Evolutionary conservation across 768 basidiomycete species (phyloP).

Genomic region (Suillus subluteus): DNA sequence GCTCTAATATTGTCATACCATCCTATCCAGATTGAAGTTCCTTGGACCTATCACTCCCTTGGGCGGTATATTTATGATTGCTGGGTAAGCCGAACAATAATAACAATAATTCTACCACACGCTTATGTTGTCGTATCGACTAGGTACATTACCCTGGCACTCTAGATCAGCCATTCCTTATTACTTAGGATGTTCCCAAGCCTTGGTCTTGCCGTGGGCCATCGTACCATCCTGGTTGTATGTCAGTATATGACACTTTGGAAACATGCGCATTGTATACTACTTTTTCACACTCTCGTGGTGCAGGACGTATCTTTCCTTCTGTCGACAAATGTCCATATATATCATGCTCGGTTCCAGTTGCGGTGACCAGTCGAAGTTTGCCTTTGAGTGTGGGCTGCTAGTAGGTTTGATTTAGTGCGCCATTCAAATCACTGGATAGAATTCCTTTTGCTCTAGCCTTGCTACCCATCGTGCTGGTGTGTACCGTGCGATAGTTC

Average conservation of each 20-base stretch:
- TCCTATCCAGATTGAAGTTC: slow-evolving; percentile 43
- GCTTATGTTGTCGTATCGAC: slow-evolving; percentile 13
- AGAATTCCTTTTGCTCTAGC: background rate
- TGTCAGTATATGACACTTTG: background rate
- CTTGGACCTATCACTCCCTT: slow-evolving; percentile 71
- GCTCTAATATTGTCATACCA: slow-evolving; percentile 11
- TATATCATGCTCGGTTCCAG: background rate
- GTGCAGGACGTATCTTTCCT: background rate
- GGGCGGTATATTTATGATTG: slow-evolving; percentile 66
- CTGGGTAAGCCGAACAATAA: slow-evolving; percentile 51
- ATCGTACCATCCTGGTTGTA: background rate
- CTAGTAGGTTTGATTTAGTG: background rate
- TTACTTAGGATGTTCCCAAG: background rate
- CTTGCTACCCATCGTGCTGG: background rate
- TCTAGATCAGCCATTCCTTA: slow-evolving; percentile 34
- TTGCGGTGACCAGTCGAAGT: background rate
- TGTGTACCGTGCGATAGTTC: background rate
- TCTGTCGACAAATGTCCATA: background rate
- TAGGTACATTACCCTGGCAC: slow-evolving; percentile 57
- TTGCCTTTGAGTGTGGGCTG: background rate
- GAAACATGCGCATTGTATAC: background rate
- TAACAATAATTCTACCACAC: background rate
- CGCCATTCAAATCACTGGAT: background rate
- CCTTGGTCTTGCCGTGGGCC: background rate
- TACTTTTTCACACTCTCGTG: background rate